phyloP scores from a whole-genome alignment of 371 early-diverging fungal genomes.

The Mucor indicus region DNA sequence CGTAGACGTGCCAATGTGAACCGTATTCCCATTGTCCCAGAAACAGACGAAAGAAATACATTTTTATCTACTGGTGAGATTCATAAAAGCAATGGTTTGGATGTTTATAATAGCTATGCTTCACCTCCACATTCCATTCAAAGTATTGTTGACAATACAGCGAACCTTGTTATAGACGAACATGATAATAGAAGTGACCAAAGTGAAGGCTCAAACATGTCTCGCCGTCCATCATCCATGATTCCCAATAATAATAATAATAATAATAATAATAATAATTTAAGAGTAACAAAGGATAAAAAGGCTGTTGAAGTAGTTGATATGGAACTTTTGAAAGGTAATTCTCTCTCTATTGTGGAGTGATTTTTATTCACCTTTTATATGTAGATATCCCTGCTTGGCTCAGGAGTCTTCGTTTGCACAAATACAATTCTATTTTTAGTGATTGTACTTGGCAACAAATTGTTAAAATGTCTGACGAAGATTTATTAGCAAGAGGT shows the following conservation, averaged over 20 bases:
- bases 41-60: conserved; percentile 52
- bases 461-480: conserved; percentile 83
- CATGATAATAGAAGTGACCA: no score
- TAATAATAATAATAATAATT: conserved; percentile 16
- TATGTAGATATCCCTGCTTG: conserved; percentile 80
- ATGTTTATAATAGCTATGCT: no score
- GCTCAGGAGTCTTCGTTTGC: conserved; percentile 74
- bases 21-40: conserved; percentile 53
- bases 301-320: conserved; percentile 71
- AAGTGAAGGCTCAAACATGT: conserved; percentile 42
- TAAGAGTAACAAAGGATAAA: conserved; percentile 58
- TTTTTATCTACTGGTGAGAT: no score
- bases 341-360: no score
- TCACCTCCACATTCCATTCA: no score
- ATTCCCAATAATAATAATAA: no score
- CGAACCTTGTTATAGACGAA: conserved; percentile 25
- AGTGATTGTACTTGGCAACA: conserved; percentile 77
- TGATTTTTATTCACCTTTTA: neutral
- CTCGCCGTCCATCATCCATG: conserved; percentile 15
- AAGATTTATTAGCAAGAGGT: conserved; percentile 79
- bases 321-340: conserved; percentile 69
- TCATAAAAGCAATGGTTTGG: no score
- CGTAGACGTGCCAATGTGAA: conserved; percentile 39
- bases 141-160: conserved; percentile 18
- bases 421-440: conserved; percentile 88